These are phyloP conservation scores for Acanthamoeba lenticulata DNA, from an alignment of 208 protist genomes.

Conservation along the genomic window DNA sequence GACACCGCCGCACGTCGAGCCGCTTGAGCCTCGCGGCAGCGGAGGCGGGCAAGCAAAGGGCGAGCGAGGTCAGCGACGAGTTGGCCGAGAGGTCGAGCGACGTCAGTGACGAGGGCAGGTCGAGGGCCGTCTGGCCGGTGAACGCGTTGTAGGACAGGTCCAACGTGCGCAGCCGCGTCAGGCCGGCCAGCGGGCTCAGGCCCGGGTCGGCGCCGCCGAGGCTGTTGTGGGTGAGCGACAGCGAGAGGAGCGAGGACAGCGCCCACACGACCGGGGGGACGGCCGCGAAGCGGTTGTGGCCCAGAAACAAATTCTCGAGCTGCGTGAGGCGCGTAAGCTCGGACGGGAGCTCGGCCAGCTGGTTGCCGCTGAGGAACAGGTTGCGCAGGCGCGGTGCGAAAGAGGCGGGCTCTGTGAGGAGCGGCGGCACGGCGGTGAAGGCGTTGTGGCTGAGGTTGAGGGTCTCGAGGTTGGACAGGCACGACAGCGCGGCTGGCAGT, in stretches of 20 bases:
- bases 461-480: background rate
- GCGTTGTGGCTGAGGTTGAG: background rate
- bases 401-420: background rate
- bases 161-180: background rate
- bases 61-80: background rate
- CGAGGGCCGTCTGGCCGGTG: background rate
- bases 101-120: background rate
- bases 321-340: background rate
- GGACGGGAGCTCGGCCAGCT: background rate
- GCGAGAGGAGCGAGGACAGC: background rate
- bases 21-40: background rate
- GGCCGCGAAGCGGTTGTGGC: background rate
- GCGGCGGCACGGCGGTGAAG: background rate
- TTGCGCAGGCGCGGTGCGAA: background rate
- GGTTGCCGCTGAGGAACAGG: conserved; percentile 22
- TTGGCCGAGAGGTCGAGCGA: conserved; percentile 12
- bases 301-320: background rate
- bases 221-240: background rate
- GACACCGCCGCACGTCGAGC: background rate
- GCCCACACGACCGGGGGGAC: background rate
- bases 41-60: background rate
- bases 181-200: background rate
- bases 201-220: background rate
- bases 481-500: background rate
- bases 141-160: background rate